Conservation (phyloP, 2,329 filamentous ascomycete genomes). For the Aciculosporium take region DNA sequence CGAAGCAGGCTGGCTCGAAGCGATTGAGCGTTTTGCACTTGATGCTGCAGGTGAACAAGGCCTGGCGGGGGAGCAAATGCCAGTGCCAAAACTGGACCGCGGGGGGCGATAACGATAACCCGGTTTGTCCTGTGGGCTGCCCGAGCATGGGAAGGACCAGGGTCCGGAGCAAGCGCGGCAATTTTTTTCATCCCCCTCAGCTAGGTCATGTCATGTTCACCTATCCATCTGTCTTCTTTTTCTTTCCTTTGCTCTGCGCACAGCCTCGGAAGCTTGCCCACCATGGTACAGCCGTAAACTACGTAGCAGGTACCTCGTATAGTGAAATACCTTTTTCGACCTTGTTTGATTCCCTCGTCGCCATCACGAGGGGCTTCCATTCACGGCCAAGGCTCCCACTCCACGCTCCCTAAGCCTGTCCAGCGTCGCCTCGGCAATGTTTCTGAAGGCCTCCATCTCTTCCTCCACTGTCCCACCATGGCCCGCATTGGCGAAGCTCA, state of each 20-base stretch:
- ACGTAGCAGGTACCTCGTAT: no score
- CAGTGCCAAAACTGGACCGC: constrained; percentile 12
- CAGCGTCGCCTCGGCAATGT: constrained; percentile 53
- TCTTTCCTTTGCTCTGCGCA: neutral
- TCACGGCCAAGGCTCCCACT: constrained; percentile 3
- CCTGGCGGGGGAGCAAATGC: constrained; percentile 5
- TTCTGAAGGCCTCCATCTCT: constrained; percentile 78
- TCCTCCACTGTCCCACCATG: constrained; percentile 77
- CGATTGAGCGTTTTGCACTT: constrained; percentile 9
- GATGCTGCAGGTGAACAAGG: constrained; percentile 5
- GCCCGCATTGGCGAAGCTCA: constrained; percentile 58
- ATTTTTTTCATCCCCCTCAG: neutral
- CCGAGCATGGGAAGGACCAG: no score
- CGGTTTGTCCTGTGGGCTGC: constrained; percentile 9
- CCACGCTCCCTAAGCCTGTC: constrained; percentile 14
- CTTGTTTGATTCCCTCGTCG: neutral
- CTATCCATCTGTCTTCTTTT: no score
- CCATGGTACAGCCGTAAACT: neutral
- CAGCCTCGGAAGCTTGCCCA: neutral
- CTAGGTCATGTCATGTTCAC: no score
- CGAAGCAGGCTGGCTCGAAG: constrained; percentile 2
- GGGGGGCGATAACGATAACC: constrained; percentile 28
- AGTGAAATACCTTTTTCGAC: no score
- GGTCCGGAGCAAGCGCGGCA: neutral
- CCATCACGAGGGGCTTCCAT: neutral